Evolutionary conservation across 2,329 filamentous ascomycete genomes (phyloP), one percentile per base, ranked within the genome.

Genomic region (Fusarium drepaniforme): DNA sequence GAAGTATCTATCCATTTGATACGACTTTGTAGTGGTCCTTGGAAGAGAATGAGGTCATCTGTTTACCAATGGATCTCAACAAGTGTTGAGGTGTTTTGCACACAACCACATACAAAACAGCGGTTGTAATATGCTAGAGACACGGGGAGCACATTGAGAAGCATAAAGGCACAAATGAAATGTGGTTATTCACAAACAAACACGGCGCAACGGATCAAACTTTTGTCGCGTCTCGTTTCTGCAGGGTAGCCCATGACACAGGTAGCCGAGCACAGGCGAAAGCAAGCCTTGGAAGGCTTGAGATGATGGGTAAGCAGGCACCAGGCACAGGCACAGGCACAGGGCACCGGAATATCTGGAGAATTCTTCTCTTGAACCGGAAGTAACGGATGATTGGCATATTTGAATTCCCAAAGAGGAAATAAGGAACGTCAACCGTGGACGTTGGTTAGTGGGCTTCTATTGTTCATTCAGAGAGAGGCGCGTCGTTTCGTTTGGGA

Each of bases 381-480:
- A 59, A 59, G 57, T 59, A 59, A 38, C 57, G 57, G 57, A 59
- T 59, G 35, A 8, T 25, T 58, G 56, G 25, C 21, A 58, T 38
- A 38, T 38, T 37, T 8, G 16, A 40, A 18, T 40, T 59, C 35
- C 57, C 15, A 38, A 40, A 42, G 23, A 40, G 35, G 57, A 28
- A 59, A 59, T 59, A 25, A 9, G 15, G 6, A 59, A 28, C 11
- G 21, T 42, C 35, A 53, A 21, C 49, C 18, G 49, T 33, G 28
- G 28, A 53, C 2, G 49, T 53, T 53, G 25, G 25, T n/a, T 30
- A 28, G 46, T 33, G 49, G 49, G 49, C 7, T 33, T 53, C 16
- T 11, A 18, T 30, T 53, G 49, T 33, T 33, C 28, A 53, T 53
- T 12, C 11, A 51, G 23, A 18, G 53, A 35, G 33, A 38, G n/a